phyloP scores from a whole-genome alignment of 495 filamentous ascomycete genomes.

The Sphaerosporella brunnea region DNA sequence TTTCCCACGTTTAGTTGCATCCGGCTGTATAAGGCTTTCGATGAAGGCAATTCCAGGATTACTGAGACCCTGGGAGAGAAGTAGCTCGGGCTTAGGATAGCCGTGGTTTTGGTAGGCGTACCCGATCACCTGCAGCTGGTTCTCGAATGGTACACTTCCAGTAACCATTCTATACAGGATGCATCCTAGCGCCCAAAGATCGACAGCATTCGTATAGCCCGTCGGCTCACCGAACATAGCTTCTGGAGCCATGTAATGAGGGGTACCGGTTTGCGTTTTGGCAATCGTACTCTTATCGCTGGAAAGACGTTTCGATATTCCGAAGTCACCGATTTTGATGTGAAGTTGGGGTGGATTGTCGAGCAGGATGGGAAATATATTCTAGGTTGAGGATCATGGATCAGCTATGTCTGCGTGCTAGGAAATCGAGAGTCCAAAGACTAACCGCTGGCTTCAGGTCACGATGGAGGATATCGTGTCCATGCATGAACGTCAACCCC shows the following conservation, averaged over 20 bases:
- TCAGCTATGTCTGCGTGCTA: background rate
- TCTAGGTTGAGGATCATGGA: slow-evolving; percentile 12
- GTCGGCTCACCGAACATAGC: slow-evolving; percentile 2
- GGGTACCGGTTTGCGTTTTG: slow-evolving; percentile 20
- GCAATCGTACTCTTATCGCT: slow-evolving; percentile 13
- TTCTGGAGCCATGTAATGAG: slow-evolving; percentile 27
- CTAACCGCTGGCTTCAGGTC: slow-evolving; percentile 7
- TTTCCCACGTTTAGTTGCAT: background rate
- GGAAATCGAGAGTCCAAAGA: background rate
- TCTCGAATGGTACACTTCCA: slow-evolving; percentile 2
- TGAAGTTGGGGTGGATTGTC: slow-evolving; percentile 15
- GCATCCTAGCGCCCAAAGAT: slow-evolving; percentile 26
- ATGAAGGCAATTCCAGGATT: background rate
- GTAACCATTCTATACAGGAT: slow-evolving; percentile 14
- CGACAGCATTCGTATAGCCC: slow-evolving; percentile 21
- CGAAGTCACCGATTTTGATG: slow-evolving; percentile 31
- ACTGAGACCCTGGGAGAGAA: background rate
- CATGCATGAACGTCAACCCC: slow-evolving; percentile 2
- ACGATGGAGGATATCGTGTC: background rate
- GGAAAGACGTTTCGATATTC: slow-evolving; percentile 27
- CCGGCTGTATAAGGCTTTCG: background rate
- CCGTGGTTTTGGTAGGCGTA: background rate
- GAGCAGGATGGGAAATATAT: slow-evolving; percentile 23
- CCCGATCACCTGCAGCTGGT: background rate
- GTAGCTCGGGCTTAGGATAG: background rate